These are phyloP conservation scores for Eucommia ulmoides DNA, from an alignment of 257 asterid genomes.

Conservation along the genomic window DNA sequence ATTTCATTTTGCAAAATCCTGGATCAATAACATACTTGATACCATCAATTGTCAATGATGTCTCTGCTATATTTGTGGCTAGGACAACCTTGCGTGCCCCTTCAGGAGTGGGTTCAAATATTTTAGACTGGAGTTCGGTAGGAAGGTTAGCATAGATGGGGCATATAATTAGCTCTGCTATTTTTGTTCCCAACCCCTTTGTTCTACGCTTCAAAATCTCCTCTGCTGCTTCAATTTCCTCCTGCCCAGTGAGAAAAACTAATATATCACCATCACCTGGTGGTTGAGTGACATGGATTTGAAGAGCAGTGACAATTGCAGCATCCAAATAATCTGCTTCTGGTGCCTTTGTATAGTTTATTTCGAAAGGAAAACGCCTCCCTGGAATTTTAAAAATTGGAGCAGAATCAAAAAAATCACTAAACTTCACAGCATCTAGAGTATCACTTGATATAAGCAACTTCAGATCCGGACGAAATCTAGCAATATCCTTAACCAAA, in stretches of 20 bases:
- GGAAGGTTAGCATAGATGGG: constrained; percentile 98
- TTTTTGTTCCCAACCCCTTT: constrained; percentile 53
- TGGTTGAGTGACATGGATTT: constrained; percentile 80
- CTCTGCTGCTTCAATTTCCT: constrained; percentile 93
- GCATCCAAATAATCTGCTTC: constrained; percentile 95
- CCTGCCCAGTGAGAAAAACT: constrained; percentile 97
- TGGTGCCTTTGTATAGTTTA: constrained; percentile 67
- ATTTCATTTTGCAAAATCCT: constrained; percentile 86
- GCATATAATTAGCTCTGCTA: constrained; percentile 64
- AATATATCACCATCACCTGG: constrained; percentile 99
- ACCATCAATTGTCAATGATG: constrained; percentile 90
- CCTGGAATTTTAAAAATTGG: constrained; percentile 95
- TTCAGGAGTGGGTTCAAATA: constrained; percentile 79
- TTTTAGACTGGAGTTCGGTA: constrained; percentile 93
- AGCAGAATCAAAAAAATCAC: too few species aligned
- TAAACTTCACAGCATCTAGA: too few species aligned
- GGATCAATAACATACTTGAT: constrained; percentile 85
- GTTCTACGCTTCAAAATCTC: constrained; percentile 87
- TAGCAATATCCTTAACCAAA: too few species aligned
- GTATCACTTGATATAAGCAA: too few species aligned
- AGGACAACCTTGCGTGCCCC: constrained; percentile 93
- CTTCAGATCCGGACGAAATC: too few species aligned
- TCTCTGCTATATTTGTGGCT: constrained; percentile 95
- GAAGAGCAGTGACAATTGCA: constrained; percentile 88
- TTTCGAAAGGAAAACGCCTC: constrained; percentile 82